Evolutionary conservation across 2,329 filamentous ascomycete species (phyloP), one percentile per base, ranked within the genome.

Genomic region (Orbilia javanica): DNA sequence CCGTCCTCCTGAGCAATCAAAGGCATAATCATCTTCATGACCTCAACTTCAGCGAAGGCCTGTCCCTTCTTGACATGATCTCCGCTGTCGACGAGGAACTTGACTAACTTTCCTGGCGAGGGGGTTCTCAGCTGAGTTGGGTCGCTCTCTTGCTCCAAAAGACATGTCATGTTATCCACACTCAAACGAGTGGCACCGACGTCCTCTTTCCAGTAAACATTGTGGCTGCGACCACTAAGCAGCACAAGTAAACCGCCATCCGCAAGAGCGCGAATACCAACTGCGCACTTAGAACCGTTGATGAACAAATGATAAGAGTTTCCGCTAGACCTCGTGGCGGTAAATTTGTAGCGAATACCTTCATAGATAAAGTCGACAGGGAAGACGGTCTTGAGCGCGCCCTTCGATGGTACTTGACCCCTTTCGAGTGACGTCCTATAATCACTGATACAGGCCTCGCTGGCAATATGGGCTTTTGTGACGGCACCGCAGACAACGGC

Each of bases 1-100:
- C 96, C 96, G 82, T 97, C 96, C 85, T 99, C 96, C 83, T 94
- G 92, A 1, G 96, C 93, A 79, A 99, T 89, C 69, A 99, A 88
- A 83, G 96, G 96, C 96, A 99, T 99, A 89, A 98, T 98, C 96
- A 99, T 99, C 89, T 99, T 99, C 96, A 99, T 99, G 85, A 99
- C 96, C 86, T 99, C 96, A 46, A 99, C 95, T 85, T 99, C 96
- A 70, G 96, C 96, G 83, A 94, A 99, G 36, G 95, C 88, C 85
- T 98, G 93, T 72, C 95, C 95, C 82, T 96, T 93, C 85, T 90
- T 91, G 85, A 99, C 90, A 84, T 99, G 96, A 81, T 94, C 89
- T 79, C 96, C 96, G 83, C 97, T 98, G 85, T 97, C 96, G 1
- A 99, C 93, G 0, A 93, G 92, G 85, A 96, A 99, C 86, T 97